Evolutionary conservation across 352 stramenopile species (phyloP), one percentile per base, ranked within the genome.

Genomic region (Halophytophthora batemanensis): DNA sequence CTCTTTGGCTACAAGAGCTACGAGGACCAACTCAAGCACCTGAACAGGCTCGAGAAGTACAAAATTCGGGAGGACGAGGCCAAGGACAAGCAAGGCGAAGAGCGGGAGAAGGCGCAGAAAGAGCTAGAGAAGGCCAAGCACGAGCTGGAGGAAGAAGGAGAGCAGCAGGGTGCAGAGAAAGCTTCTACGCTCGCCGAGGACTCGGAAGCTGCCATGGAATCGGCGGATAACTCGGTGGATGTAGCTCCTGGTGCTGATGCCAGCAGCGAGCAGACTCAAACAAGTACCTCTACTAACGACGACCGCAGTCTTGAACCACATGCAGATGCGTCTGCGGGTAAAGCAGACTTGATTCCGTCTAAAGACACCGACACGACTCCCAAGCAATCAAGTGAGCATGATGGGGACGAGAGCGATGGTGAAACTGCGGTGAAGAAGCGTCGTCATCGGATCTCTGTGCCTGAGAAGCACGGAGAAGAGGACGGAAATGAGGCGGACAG

Each of bases 1-100:
- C 29, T 89, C 4, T 92, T 94, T 53, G 83, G 83, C 3, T 90
- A 90, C 53, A 46, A 52, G 17, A 90, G 58, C 40, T 86, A 84
- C 50, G 75, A 90, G 38, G 74, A 87, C 39, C 83, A 92, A 46
- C 45, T 90, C 11, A 61, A 80, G 55, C 40, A 83, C 19, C 42
- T 93, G 37, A 86, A 90, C 42, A 62, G 76, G 53, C 60, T 83
- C 6, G 82, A 93, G 35, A 73, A 80, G 57, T 56, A 62, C 44
- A 82, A 79, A 50, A 82, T 93, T 36, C 44, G 72, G 8, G 45
- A 80, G 50, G 61, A 70, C 34, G 75, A 81, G 42, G 40, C 67
- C 44, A 63, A 76, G 46, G 60, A 80, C 19, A 53, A 60, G 29
- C 43, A 41, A 2, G 17, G 61, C n/a, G 36, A 53, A 13, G 29